Evolutionary conservation across 2,329 filamentous ascomycete species (phyloP).

Genomic region (Hymenoscyphus fructigenus): DNA sequence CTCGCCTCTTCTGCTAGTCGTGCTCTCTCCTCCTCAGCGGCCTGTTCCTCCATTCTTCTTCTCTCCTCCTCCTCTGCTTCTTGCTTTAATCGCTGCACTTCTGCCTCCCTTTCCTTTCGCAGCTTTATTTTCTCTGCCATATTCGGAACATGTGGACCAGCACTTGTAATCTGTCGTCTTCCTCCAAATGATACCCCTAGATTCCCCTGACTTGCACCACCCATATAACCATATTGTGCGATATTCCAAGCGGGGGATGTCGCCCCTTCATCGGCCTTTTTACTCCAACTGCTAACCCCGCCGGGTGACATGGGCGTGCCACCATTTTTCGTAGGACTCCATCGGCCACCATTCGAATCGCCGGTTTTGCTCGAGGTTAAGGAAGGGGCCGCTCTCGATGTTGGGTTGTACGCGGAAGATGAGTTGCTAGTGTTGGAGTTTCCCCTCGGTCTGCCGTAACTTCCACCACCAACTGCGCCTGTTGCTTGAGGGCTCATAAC

Average conservation of each 20-base stretch:
- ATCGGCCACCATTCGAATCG: slow-evolving; percentile 51
- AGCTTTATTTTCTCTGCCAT: slow-evolving; percentile 79
- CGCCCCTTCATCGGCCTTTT: slow-evolving; percentile 72
- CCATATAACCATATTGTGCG: slow-evolving; percentile 97
- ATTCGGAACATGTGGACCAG: slow-evolving; percentile 75
- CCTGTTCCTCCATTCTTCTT: slow-evolving; percentile 46
- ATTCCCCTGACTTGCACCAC: slow-evolving; percentile 92
- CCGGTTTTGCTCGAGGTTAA: slow-evolving; percentile 36
- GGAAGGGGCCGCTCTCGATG: slow-evolving; percentile 44
- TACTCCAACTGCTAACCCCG: slow-evolving; percentile 85
- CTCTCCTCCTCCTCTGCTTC: slow-evolving; percentile 54
- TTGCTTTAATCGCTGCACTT: slow-evolving; percentile 57
- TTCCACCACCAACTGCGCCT: slow-evolving; percentile 48
- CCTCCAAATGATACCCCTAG: slow-evolving; percentile 91
- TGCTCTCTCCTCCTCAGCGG: slow-evolving; percentile 61
- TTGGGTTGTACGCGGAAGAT: slow-evolving; percentile 48
- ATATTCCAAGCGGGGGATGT: slow-evolving; percentile 97
- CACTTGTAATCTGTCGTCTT: slow-evolving; percentile 86
- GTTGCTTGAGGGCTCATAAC: slow-evolving; percentile 66
- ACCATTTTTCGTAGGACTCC: slow-evolving; percentile 61
- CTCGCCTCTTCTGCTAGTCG: slow-evolving; percentile 62
- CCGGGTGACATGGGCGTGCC: slow-evolving; percentile 53
- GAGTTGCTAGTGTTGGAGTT: slow-evolving; percentile 59
- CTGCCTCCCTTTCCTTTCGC: slow-evolving; percentile 55
- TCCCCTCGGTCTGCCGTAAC: slow-evolving; percentile 44